Percentiles rank a stretch among this genome's conserved stretches.
Conservation (phyloP, 1,284 basidiomycete species). For the Coniferiporia sulphurascens region DNA sequence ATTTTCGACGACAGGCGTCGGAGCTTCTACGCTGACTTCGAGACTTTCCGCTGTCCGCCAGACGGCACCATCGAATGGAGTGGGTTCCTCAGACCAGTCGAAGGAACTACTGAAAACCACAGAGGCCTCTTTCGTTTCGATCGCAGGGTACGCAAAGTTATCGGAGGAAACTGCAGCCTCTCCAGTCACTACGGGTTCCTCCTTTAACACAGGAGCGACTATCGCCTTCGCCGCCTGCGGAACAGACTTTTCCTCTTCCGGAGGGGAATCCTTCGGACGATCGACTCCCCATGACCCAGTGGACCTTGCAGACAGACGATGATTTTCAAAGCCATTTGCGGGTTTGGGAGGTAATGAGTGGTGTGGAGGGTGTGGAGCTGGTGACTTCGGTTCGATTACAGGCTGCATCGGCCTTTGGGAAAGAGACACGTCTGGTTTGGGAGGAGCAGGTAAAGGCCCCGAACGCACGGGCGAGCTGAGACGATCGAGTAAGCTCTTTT, state of each 20-base stretch:
- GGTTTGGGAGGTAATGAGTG: constrained; percentile 13
- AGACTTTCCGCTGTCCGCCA: not conserved
- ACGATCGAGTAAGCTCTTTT: constrained; percentile 16
- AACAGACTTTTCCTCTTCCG: not conserved
- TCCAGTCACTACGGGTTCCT: not conserved
- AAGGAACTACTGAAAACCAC: not conserved
- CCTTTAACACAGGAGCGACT: not conserved
- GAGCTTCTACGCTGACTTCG: constrained; percentile 5
- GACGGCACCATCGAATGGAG: not conserved
- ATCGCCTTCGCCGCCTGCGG: not conserved
- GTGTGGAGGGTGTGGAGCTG: not conserved
- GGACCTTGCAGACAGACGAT: not conserved
- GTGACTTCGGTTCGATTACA: not conserved
- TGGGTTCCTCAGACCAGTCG: constrained; percentile 18
- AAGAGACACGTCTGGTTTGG: not conserved
- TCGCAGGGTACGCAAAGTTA: not conserved
- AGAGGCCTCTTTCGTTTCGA: not conserved
- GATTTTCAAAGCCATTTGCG: not conserved
- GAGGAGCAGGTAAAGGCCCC: not conserved
- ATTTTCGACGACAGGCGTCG: constrained; percentile 1
- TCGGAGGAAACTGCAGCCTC: not conserved
- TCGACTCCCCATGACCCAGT: not conserved
- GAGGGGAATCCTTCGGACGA: not conserved
- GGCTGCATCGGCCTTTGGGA: not conserved
- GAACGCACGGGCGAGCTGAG: constrained; percentile 13